Evolutionary conservation across 192 early-diverging fungal species (phyloP).

Genomic region (Podila minutissima): DNA sequence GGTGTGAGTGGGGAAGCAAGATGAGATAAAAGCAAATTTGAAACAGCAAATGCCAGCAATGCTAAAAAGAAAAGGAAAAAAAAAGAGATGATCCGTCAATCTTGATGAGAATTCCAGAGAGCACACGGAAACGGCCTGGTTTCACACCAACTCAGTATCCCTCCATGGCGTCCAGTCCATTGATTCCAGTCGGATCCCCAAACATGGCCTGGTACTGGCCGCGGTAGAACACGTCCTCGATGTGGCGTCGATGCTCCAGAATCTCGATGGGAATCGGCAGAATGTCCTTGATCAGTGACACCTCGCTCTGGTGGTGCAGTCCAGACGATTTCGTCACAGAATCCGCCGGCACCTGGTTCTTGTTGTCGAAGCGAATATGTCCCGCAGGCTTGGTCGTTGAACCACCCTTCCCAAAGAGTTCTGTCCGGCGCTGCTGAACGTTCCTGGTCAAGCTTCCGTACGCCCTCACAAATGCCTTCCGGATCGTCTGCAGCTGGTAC

Average conservation of each 20-base stretch:
- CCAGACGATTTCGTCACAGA: conserved; percentile 32
- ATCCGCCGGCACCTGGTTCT: conserved; percentile 34
- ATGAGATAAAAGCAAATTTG: too few species aligned
- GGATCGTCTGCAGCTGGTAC: conserved; percentile 14
- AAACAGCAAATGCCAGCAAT: too few species aligned
- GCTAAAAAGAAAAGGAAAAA: too few species aligned
- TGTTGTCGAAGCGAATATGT: conserved; percentile 31
- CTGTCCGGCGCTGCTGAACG: conserved; percentile 4
- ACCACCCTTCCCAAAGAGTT: conserved; percentile 11
- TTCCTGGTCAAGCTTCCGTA: conserved; percentile 17
- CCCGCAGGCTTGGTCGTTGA: not conserved
- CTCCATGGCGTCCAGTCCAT: conserved; percentile 9
- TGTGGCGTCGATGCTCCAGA: conserved; percentile 12
- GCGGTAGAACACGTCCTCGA: conserved; percentile 14
- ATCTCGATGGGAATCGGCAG: conserved; percentile 12
- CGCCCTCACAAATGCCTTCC: conserved; percentile 28
- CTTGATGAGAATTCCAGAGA: too few species aligned
- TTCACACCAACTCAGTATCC: not conserved
- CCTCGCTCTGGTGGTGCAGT: conserved; percentile 9
- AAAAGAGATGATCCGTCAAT: too few species aligned
- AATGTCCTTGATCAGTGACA: conserved; percentile 32
- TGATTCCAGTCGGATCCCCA: conserved; percentile 10
- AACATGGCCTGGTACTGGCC: conserved; percentile 15
- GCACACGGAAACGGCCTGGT: not conserved
- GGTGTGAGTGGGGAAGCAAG: too few species aligned